A percentile compares a stretch with the other conserved stretches of the same genome.
Evolutionary conservation across 352 stramenopile genomes (phyloP).

Genomic region (Phytophthora syringae): DNA sequence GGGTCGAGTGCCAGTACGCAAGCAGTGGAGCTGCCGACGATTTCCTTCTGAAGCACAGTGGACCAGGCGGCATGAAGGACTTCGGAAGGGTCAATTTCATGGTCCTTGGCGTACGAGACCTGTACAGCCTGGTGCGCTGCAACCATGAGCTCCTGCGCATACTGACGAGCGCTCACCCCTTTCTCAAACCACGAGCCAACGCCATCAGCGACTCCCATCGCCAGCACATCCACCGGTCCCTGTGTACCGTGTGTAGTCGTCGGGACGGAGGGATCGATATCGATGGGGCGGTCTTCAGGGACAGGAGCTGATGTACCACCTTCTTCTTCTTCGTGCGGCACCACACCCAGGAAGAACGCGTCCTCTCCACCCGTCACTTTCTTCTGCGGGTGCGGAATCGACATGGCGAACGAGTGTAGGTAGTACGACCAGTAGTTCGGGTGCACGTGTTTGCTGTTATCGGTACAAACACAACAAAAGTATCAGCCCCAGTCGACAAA

Average conservation of each 20-base stretch:
- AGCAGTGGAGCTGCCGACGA: slow-evolving; percentile 93
- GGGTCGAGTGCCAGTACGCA: slow-evolving; percentile 94
- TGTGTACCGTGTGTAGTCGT: slow-evolving; percentile 43
- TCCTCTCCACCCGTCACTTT: slow-evolving; percentile 90
- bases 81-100: slow-evolving; percentile 66
- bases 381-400: slow-evolving; percentile 80
- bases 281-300: slow-evolving; percentile 24
- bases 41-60: slow-evolving; percentile 88
- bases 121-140: slow-evolving; percentile 70
- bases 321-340: slow-evolving; percentile 51
- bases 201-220: slow-evolving; percentile 95
- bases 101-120: slow-evolving; percentile 64
- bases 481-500: slow-evolving; percentile 1
- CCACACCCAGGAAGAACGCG: slow-evolving; percentile 92
- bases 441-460: slow-evolving; percentile 31
- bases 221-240: slow-evolving; percentile 83
- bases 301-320: slow-evolving; percentile 37
- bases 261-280: slow-evolving; percentile 29
- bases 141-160: slow-evolving; percentile 81
- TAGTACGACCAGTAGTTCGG: slow-evolving; percentile 67
- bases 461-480: slow-evolving; percentile 4
- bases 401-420: slow-evolving; percentile 76
- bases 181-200: slow-evolving; percentile 97
- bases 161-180: slow-evolving; percentile 82
- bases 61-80: slow-evolving; percentile 78